These are phyloP conservation scores for Teunomyces barrocoloradensis DNA, from an alignment of 805 yeast genomes.

Conservation along the genomic window DNA sequence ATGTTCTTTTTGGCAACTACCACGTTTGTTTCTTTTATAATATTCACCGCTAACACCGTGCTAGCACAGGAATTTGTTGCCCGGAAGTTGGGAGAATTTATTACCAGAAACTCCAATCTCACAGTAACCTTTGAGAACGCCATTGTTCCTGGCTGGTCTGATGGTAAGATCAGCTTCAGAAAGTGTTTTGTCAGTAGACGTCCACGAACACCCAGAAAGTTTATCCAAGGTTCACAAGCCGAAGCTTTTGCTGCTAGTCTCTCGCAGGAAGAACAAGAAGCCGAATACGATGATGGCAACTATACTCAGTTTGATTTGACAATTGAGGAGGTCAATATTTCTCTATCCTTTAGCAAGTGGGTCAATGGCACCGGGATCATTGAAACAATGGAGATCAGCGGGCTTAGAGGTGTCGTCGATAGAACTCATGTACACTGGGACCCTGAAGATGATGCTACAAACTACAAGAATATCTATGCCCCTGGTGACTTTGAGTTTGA, in stretches of 20 bases:
- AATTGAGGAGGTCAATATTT: slow-evolving; percentile 77
- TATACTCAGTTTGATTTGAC: slow-evolving; percentile 94
- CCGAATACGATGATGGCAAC: slow-evolving; percentile 75
- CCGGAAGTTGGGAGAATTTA: slow-evolving; percentile 70
- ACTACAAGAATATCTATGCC: slow-evolving; percentile 65
- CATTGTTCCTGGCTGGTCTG: slow-evolving; percentile 90
- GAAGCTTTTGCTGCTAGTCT: slow-evolving; percentile 63
- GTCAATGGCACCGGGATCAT: slow-evolving; percentile 85
- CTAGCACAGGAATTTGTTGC: slow-evolving; percentile 90
- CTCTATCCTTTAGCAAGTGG: slow-evolving; percentile 83
- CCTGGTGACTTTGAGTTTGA: slow-evolving; percentile 95
- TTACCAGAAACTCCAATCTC: slow-evolving; percentile 79
- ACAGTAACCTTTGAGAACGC: slow-evolving; percentile 90
- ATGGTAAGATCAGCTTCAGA: slow-evolving; percentile 77
- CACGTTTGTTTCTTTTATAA: slow-evolving; percentile 78
- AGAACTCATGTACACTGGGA: slow-evolving; percentile 84
- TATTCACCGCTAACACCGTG: slow-evolving; percentile 76
- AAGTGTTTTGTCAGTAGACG: slow-evolving; percentile 84
- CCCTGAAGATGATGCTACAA: slow-evolving; percentile 77
- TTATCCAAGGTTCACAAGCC: slow-evolving; percentile 70
- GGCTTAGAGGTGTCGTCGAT: slow-evolving; percentile 90
- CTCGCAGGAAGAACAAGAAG: slow-evolving; percentile 20
- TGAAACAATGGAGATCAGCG: slow-evolving; percentile 71
- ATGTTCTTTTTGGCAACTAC: slow-evolving; percentile 86
- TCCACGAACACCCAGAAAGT: slow-evolving; percentile 57